These are phyloP conservation scores for Vitellaria paradoxa DNA, from an alignment of 179 eudicot genomes.

Conservation along the genomic window DNA sequence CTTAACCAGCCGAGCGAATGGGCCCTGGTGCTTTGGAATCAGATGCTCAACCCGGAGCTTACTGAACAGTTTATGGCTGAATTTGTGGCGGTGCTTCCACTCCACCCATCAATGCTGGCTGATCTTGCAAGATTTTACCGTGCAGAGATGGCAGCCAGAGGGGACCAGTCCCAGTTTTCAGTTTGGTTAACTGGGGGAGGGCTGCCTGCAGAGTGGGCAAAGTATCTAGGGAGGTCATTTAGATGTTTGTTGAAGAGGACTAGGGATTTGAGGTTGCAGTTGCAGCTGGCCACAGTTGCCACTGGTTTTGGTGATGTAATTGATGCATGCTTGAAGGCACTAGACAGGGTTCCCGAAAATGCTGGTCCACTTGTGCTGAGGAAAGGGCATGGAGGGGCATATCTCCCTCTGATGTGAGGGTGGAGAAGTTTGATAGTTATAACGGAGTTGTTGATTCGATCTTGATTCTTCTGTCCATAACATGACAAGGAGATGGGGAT, in stretches of 20 bases:
- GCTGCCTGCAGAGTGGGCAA: constrained; percentile 89
- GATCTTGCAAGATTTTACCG: constrained; percentile 87
- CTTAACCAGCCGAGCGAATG: constrained; percentile 97
- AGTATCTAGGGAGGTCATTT: constrained; percentile 82
- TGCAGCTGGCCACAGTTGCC: constrained; percentile 69
- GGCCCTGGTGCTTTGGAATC: constrained; percentile 96
- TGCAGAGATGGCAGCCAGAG: constrained; percentile 87
- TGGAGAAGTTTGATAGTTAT: background rate
- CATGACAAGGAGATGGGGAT: background rate
- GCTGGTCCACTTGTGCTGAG: constrained; percentile 91
- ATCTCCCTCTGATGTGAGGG: constrained; percentile 72
- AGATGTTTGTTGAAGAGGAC: constrained; percentile 90
- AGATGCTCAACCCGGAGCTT: constrained; percentile 91
- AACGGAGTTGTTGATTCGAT: background rate
- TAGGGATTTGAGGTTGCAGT: constrained; percentile 70
- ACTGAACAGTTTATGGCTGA: constrained; percentile 86
- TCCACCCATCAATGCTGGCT: constrained; percentile 74
- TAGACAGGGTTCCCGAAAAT: constrained; percentile 92
- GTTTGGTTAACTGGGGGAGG: constrained; percentile 95
- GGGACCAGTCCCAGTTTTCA: constrained; percentile 88
- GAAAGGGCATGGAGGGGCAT: constrained; percentile 98
- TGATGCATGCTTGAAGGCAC: constrained; percentile 51
- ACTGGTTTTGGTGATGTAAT: constrained; percentile 82
- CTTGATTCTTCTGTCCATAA: background rate
- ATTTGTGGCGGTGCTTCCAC: constrained; percentile 93